Percentiles rank a stretch among this genome's conserved stretches.
These are phyloP conservation scores for Chlamydomonas urium DNA, from an alignment of 139 green algal species.

Conservation along the genomic window DNA sequence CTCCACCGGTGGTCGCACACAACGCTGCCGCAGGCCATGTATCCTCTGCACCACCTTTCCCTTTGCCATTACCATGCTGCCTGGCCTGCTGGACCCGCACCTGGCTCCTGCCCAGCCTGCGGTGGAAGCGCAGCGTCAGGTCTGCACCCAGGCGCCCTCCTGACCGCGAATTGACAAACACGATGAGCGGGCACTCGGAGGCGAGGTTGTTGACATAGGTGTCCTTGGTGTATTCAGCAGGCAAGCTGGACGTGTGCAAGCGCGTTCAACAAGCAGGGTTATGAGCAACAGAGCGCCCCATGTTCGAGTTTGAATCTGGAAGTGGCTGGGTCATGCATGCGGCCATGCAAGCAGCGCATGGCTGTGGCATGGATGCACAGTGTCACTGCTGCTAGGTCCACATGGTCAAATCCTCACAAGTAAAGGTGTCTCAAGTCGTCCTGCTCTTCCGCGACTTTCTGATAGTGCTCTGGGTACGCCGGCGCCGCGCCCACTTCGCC, in stretches of 20 bases:
- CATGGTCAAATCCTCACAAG: no score
- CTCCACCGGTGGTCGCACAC: no score
- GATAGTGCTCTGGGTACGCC: background rate
- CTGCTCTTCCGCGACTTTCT: conserved; percentile 6
- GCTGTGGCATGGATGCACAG: no score
- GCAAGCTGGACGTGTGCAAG: conserved; percentile 3
- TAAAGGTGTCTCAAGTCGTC: conserved; percentile 3
- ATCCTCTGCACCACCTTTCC: no score
- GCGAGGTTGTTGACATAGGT: background rate
- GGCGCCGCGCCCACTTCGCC: background rate
- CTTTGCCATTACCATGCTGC: no score
- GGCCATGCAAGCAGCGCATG: background rate
- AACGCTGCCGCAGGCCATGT: no score
- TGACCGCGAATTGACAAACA: conserved; percentile 79
- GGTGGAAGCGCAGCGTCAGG: conserved; percentile 58
- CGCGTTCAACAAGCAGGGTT: no score
- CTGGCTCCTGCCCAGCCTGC: conserved; percentile 63
- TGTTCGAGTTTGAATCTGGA: background rate
- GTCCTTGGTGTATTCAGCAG: conserved; percentile 8
- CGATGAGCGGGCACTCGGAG: conserved; percentile 56
- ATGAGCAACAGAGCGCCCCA: no score
- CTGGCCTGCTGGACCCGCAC: conserved; percentile 20
- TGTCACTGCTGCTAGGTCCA: no score
- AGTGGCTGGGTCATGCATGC: background rate
- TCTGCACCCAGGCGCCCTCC: conserved; percentile 63